Conservation (phyloP, 305 asterid genomes). For the Fraxinus albicans region DNA sequence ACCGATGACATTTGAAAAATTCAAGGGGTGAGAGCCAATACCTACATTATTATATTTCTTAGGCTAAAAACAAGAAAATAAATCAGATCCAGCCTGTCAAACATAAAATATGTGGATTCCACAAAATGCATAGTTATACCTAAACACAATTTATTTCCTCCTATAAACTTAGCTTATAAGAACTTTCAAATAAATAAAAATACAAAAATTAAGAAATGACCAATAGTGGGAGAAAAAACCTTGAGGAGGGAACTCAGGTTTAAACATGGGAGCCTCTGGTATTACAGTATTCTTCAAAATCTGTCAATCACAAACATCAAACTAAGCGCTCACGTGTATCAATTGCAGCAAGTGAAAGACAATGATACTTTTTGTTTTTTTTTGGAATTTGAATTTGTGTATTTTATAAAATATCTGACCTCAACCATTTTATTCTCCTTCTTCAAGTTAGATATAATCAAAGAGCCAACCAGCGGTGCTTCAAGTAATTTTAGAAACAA, state of each 20-base stretch:
- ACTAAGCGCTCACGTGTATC: constrained; percentile 2
- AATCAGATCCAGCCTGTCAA: neutral
- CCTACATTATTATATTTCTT: neutral
- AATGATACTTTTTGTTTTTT: neutral
- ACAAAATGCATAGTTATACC: neutral
- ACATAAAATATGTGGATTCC: neutral
- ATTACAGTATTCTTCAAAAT: constrained; percentile 79
- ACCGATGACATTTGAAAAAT: constrained; percentile 16
- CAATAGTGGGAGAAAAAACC: constrained; percentile 42
- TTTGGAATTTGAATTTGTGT: neutral
- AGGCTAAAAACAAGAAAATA: neutral
- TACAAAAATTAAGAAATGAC: neutral
- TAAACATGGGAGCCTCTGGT: constrained; percentile 94
- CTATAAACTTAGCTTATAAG: neutral
- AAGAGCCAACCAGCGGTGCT: constrained; percentile 61
- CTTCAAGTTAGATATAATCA: constrained; percentile 57
- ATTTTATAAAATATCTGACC: constrained; percentile 32
- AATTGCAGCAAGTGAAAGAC: constrained; percentile 7
- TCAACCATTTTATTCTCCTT: constrained; percentile 60
- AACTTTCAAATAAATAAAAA: neutral
- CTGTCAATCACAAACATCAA: constrained; percentile 43
- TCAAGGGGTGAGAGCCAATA: constrained; percentile 19
- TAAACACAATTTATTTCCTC: neutral
- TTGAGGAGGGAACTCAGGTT: constrained; percentile 95
- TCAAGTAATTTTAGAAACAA: constrained; percentile 64